Percentiles rank a stretch among this genome's conserved stretches.
Evolutionary conservation across 2,329 filamentous ascomycete species (phyloP).

Genomic region (Pleurostoma richardsiae): DNA sequence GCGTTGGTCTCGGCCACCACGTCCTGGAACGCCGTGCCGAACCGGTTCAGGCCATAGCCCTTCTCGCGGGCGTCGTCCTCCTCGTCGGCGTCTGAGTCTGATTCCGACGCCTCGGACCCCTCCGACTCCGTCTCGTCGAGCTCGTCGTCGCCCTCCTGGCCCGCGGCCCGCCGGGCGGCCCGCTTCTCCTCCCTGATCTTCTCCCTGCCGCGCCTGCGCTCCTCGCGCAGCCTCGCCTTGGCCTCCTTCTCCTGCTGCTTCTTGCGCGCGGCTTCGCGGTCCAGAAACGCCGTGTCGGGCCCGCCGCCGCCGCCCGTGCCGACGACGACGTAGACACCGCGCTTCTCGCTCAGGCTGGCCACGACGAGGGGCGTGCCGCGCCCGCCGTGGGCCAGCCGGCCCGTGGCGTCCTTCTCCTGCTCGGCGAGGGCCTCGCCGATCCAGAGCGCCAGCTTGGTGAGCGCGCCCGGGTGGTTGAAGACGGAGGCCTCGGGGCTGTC

Average conservation of each 20-base stretch:
- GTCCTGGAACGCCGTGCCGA: slow-evolving; percentile 93
- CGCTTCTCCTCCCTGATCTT: slow-evolving; percentile 57
- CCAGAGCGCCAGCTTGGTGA: slow-evolving; percentile 93
- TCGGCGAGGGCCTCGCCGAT: slow-evolving; percentile 87
- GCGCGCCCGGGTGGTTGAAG: slow-evolving; percentile 86
- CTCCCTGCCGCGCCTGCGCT: slow-evolving; percentile 49
- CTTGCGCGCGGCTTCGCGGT: slow-evolving; percentile 61
- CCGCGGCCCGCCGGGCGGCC: slow-evolving; percentile 49
- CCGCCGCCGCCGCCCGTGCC: slow-evolving; percentile 85
- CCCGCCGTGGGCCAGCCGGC: slow-evolving; percentile 62
- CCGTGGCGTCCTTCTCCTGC: slow-evolving; percentile 73
- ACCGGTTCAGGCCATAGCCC: slow-evolving; percentile 78
- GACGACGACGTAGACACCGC: slow-evolving; percentile 87
- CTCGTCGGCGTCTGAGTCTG: slow-evolving; percentile 34
- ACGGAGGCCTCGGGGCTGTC: slow-evolving; percentile 88
- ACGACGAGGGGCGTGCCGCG: slow-evolving; percentile 83
- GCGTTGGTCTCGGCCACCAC: slow-evolving; percentile 89
- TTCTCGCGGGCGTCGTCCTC: slow-evolving; percentile 51
- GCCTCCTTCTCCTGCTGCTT: slow-evolving; percentile 57
- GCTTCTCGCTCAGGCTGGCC: slow-evolving; percentile 79
- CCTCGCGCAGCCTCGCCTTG: slow-evolving; percentile 58
- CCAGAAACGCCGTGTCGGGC: slow-evolving; percentile 63
- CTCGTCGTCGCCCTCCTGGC: slow-evolving; percentile 30
- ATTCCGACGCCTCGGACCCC: slow-evolving; percentile 32
- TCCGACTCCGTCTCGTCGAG: slow-evolving; percentile 40